A percentile compares a stretch with the other conserved stretches of the same genome.
Evolutionary conservation across 1,139 yeast genomes (phyloP).

Genomic region (Tardiomyces depauwii): DNA sequence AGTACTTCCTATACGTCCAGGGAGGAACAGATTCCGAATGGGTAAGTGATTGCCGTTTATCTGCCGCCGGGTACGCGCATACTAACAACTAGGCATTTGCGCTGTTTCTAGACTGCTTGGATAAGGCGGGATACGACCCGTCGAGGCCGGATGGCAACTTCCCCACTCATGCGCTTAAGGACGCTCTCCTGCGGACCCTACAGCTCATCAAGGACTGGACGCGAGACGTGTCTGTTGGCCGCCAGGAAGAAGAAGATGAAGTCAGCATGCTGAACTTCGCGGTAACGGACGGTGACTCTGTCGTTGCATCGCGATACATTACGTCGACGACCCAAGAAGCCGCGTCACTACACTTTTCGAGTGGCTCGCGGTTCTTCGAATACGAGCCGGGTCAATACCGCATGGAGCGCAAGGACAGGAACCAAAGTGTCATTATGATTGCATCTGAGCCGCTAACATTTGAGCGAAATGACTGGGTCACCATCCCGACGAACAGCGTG

Average conservation of each 20-base stretch:
- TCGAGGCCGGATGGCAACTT: constrained; percentile 33
- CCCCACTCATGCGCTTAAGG: constrained; percentile 48
- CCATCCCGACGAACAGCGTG: constrained; percentile 86
- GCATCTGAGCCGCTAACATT: constrained; percentile 95
- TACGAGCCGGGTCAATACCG: constrained; percentile 74
- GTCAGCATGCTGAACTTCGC: constrained; percentile 91
- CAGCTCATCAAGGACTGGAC: constrained; percentile 63
- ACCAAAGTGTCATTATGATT: constrained; percentile 90
- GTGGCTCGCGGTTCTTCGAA: constrained; percentile 86
- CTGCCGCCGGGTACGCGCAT: background rate
- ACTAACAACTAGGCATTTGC: constrained; percentile 50
- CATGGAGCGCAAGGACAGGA: constrained; percentile 87
- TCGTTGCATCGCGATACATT: constrained; percentile 79
- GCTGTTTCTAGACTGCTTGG: constrained; percentile 65
- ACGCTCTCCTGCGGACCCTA: constrained; percentile 65
- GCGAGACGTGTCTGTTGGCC: constrained; percentile 31
- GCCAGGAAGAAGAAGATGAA: constrained; percentile 34
- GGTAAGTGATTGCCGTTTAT: constrained; percentile 5
- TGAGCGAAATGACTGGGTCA: constrained; percentile 95
- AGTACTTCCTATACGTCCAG: constrained; percentile 68
- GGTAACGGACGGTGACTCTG: constrained; percentile 85
- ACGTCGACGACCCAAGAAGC: constrained; percentile 90
- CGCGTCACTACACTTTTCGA: constrained; percentile 87
- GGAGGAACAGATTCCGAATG: constrained; percentile 96
- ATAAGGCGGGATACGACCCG: constrained; percentile 69